Percentiles rank a stretch among this genome's conserved stretches.
These are phyloP conservation scores for Brasenia schreberi DNA, from an alignment of 164 flowering plant species.

Conservation along the genomic window DNA sequence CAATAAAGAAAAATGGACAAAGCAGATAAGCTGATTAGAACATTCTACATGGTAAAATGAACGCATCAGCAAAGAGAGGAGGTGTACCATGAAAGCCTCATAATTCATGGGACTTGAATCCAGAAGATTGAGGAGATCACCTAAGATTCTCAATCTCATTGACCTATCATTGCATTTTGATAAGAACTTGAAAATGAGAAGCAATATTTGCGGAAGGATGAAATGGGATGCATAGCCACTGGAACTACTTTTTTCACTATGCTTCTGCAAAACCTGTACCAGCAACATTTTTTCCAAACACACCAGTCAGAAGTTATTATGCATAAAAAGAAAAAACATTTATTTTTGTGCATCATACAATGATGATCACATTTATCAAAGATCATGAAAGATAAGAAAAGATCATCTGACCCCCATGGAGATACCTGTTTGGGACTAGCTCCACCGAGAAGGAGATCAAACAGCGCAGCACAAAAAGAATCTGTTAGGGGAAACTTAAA, in stretches of 20 bases:
- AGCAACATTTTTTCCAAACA: slow-evolving; percentile 3
- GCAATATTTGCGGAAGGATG: slow-evolving; percentile 77
- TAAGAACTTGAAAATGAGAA: slow-evolving; percentile 68
- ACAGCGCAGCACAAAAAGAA: slow-evolving; percentile 69
- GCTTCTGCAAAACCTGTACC: slow-evolving; percentile 72
- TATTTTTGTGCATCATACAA: too few species aligned
- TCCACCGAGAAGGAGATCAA: slow-evolving; percentile 99
- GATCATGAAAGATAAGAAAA: too few species aligned
- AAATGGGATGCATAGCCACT: slow-evolving; percentile 34
- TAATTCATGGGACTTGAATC: slow-evolving; percentile 83
- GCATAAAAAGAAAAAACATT: neutral
- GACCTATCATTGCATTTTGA: slow-evolving; percentile 42
- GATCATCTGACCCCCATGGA: neutral
- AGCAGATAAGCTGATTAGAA: slow-evolving; percentile 1
- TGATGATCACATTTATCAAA: too few species aligned
- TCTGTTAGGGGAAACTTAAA: slow-evolving; percentile 81
- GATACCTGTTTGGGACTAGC: slow-evolving; percentile 98
- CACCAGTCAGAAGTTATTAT: neutral
- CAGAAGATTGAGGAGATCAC: slow-evolving; percentile 82
- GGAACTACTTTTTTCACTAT: slow-evolving; percentile 36
- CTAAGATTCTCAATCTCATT: slow-evolving; percentile 54
- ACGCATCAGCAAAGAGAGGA: too few species aligned
- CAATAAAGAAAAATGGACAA: slow-evolving; percentile 1
- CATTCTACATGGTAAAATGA: too few species aligned
- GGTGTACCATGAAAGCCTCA: slow-evolving; percentile 83